Evolutionary conservation across 345 rosid genomes (phyloP).

Genomic region (Citrus inodora): DNA sequence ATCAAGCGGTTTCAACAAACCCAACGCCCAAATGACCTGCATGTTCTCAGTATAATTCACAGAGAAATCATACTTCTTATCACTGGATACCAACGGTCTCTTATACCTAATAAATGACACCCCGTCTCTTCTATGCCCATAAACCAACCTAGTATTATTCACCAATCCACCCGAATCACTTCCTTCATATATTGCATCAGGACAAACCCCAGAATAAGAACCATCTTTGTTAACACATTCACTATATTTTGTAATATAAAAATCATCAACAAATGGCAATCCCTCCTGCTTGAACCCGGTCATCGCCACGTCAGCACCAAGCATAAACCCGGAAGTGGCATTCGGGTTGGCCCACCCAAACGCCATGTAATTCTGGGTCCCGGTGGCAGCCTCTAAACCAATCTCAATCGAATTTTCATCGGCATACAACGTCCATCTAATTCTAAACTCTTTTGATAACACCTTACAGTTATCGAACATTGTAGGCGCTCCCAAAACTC

Average conservation of each 20-base stretch:
- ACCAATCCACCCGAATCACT: conserved; percentile 44
- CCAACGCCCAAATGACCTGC: conserved; percentile 89
- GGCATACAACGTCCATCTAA: conserved; percentile 70
- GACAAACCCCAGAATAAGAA: conserved; percentile 76
- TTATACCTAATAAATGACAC: conserved; percentile 82
- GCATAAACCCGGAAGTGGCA: conserved; percentile 48
- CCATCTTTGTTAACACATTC: conserved; percentile 73
- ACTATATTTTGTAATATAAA: conserved; percentile 58
- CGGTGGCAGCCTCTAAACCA: conserved; percentile 74
- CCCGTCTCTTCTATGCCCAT: conserved; percentile 95
- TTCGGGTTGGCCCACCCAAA: conserved; percentile 86
- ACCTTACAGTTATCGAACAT: conserved; percentile 83
- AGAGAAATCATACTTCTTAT: conserved; percentile 70
- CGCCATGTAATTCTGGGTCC: conserved; percentile 73
- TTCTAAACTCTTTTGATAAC: conserved; percentile 57
- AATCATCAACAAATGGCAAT: conserved; percentile 81
- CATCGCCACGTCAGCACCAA: conserved; percentile 76
- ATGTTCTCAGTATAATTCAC: conserved; percentile 49
- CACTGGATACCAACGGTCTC: conserved; percentile 54
- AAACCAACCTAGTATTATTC: conserved; percentile 64
- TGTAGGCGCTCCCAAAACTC: conserved; percentile 39
- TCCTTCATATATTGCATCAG: conserved; percentile 63
- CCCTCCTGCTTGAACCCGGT: conserved; percentile 75
- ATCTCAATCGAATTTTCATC: conserved; percentile 60
- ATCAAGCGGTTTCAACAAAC: conserved; percentile 87